A percentile compares a stretch with the other conserved stretches of the same genome.
Evolutionary conservation across 345 rosid genomes (phyloP).

Genomic region (Microcos paniculata): DNA sequence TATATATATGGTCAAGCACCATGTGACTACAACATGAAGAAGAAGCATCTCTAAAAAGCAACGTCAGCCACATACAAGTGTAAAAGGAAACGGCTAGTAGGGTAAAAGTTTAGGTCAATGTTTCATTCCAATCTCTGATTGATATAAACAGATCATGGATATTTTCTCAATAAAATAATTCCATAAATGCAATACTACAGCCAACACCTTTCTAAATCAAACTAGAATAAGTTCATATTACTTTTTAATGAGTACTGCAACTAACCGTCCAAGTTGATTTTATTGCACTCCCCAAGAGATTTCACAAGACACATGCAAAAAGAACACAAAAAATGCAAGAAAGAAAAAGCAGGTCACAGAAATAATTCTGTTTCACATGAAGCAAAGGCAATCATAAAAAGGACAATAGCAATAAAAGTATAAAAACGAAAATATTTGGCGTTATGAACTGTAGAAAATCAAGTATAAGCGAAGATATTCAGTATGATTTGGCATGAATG

Average conservation of each 20-base stretch:
- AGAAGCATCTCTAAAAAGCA: not conserved
- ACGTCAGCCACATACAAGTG: not conserved
- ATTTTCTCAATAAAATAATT: not conserved
- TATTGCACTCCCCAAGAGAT: not conserved
- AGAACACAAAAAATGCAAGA: not conserved
- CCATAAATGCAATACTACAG: not conserved
- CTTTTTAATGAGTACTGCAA: not conserved
- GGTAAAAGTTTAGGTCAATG: not conserved
- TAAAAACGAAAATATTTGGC: constrained; percentile 8
- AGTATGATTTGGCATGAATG: not conserved
- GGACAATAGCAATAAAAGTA: not conserved
- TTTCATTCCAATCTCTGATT: not conserved
- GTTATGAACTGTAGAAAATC: too few relatives aligned
- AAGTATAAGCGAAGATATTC: constrained; percentile 8
- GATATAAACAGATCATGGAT: not conserved
- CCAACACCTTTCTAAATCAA: constrained; percentile 8
- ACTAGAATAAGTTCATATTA: not conserved
- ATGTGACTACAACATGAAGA: not conserved
- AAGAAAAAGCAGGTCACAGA: not conserved
- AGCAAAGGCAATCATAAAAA: constrained; percentile 7
- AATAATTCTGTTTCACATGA: not conserved
- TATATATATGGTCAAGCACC: constrained; percentile 2
- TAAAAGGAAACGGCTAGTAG: not conserved
- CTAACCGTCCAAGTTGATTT: not conserved
- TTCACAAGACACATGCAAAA: not conserved